Base-by-base conservation (phyloP, 441 rosid species). In the Cnidoscolus chayamansa region DNA sequence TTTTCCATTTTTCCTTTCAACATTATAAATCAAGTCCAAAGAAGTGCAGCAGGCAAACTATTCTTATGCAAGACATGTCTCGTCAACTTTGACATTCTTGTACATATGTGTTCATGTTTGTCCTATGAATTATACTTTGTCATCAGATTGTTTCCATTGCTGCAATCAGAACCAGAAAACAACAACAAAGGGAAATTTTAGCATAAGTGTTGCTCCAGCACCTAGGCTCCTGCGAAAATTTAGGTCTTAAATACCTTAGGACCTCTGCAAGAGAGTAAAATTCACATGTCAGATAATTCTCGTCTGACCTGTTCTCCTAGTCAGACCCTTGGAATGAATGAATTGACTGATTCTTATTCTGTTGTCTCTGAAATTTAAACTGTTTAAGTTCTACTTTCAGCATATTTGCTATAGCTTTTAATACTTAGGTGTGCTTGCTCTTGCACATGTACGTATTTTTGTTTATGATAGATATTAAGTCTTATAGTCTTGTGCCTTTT, bases 401-500 rank as follows among this genome's bases (percentile, higher is more conserved):
- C 32, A 53, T 37, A 32, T 68, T n/a, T 54, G 62, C 50, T 68
- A 15, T 15, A 1, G n/a, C 9, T 0, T 17, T 65, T 65, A 35
- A 37, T 48, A 12, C 17, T 30, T 31, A 12, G 31, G 37, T 13
- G 32, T 32, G 16, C 50, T 20, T 49, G 45, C 20, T 31, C 7
- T 66, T 20, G 30, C 17, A 32, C 20, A 10, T 53, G 10, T n/a
- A 53, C 30, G 25, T 25, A 25, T 25, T 25, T 25, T 25, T 25
- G 25, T 15, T 17, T 17, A 56, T 12, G 9, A 20, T 13, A 32
- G 67, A 20, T 63, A 47, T 5, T 11, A 77, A 48, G 37, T 78
- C 63, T 76, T 43, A 51, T 50, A 9, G n/a, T 74, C 59, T 65
- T 17, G 35, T 72, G 78, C 54, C 57, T 84, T 70, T 69, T 83